Evolutionary conservation across 1,139 yeast genomes (phyloP).

Genomic region (Candida sp.): DNA sequence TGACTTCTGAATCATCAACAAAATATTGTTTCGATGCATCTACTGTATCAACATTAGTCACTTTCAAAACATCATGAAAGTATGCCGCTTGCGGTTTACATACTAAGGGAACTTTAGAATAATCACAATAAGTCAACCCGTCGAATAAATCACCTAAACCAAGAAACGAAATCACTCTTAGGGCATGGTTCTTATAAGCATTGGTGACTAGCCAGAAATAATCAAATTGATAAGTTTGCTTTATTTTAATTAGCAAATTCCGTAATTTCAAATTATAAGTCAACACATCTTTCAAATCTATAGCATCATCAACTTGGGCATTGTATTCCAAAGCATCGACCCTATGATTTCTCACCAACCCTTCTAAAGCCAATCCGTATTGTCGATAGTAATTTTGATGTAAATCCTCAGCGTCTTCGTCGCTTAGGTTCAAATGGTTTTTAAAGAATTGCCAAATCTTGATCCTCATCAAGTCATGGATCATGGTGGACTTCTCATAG

Average conservation of each 20-base stretch:
- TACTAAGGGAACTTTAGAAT: conserved; percentile 57
- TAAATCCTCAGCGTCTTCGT: conserved; percentile 71
- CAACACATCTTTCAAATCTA: conserved; percentile 77
- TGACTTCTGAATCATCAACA: conserved; percentile 79
- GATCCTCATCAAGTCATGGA: conserved; percentile 85
- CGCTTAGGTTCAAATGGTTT: conserved; percentile 54
- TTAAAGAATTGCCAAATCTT: conserved; percentile 82
- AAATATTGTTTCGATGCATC: conserved; percentile 43
- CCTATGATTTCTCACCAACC: conserved; percentile 71
- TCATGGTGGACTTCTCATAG: conserved; percentile 67
- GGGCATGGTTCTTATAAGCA: conserved; percentile 89
- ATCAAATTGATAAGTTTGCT: conserved; percentile 31
- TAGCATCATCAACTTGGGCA: conserved; percentile 82
- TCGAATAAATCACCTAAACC: conserved; percentile 92
- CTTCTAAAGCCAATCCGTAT: conserved; percentile 93
- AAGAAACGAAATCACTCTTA: conserved; percentile 68
- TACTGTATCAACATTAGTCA: conserved; percentile 53
- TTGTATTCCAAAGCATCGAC: conserved; percentile 91
- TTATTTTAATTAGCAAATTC: conserved; percentile 45
- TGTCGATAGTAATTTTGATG: conserved; percentile 77
- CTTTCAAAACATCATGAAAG: conserved; percentile 51
- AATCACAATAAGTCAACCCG: conserved; percentile 92
- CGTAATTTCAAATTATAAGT: conserved; percentile 56
- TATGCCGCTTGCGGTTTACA: conserved; percentile 81
- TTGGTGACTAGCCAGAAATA: conserved; percentile 85